A percentile compares a stretch with the other conserved stretches of the same genome.
Evolutionary conservation across 352 stramenopile genomes (phyloP).

Genomic region (Pythium aristosporum): DNA sequence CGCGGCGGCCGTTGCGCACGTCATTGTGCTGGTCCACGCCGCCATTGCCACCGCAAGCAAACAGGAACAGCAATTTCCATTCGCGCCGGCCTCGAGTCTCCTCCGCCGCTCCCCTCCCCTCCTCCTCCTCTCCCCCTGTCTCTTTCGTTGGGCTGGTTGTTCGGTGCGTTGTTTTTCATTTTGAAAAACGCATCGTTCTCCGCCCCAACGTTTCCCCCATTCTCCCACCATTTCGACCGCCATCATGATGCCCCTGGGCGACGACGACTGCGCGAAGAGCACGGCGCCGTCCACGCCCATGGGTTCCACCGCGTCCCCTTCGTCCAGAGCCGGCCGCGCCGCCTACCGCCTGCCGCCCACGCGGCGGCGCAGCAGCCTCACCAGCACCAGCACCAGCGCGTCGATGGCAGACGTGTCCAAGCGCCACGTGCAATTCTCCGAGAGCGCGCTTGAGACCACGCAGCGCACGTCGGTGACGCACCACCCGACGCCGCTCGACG

Average conservation of each 20-base stretch:
- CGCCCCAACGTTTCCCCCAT: neutral
- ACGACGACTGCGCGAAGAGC: constrained; percentile 9
- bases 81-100: neutral
- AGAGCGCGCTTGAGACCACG: constrained; percentile 20
- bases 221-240: constrained; percentile 1
- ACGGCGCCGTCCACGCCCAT: constrained; percentile 7
- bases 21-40: constrained; percentile 11
- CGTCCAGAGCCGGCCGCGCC: neutral
- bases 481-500: constrained; percentile 23
- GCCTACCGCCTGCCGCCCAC: constrained; percentile 12
- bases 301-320: neutral
- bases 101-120: neutral
- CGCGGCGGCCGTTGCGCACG: constrained; percentile 28
- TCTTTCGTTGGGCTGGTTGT: neutral
- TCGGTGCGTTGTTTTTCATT: constrained; percentile 3
- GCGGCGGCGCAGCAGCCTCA: constrained; percentile 19
- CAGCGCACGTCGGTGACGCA: constrained; percentile 23
- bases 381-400: neutral
- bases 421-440: constrained; percentile 53
- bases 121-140: neutral
- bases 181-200: constrained; percentile 3
- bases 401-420: constrained; percentile 7
- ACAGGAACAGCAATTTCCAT: neutral
- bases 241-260: constrained; percentile 21
- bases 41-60: neutral